These are phyloP conservation scores for Pichia californica DNA, from an alignment of 805 yeast species.

Conservation along the genomic window DNA sequence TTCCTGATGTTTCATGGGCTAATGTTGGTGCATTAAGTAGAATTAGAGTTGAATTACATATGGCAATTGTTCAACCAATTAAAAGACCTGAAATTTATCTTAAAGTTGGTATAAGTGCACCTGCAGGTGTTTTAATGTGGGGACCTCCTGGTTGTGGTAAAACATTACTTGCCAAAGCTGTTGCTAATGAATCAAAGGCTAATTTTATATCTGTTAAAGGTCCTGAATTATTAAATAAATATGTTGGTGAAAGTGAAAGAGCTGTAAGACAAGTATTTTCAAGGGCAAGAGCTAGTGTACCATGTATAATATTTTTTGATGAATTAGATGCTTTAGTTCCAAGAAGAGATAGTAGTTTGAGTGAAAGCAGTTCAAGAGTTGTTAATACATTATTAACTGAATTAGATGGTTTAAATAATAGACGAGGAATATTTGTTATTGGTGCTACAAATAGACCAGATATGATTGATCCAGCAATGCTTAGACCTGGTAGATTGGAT, in stretches of 20 bases:
- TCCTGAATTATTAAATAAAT: constrained; percentile 91
- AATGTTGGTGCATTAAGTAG: constrained; percentile 84
- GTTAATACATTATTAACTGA: constrained; percentile 93
- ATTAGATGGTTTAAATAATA: constrained; percentile 87
- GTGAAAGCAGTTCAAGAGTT: constrained; percentile 88
- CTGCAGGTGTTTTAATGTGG: constrained; percentile 96
- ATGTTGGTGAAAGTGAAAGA: constrained; percentile 92
- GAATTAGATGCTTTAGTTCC: constrained; percentile 96
- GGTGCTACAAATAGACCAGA: constrained; percentile 98
- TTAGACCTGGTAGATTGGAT: constrained; percentile 93
- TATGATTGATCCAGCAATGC: constrained; percentile 97
- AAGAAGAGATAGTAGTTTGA: constrained; percentile 77
- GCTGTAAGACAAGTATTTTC: constrained; percentile 91
- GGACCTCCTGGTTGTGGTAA: constrained; percentile 99
- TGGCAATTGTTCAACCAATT: constrained; percentile 97
- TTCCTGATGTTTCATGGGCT: constrained; percentile 95
- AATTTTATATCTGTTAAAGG: constrained; percentile 95
- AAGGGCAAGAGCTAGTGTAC: constrained; percentile 91
- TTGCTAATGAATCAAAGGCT: constrained; percentile 94
- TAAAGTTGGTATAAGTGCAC: constrained; percentile 91
- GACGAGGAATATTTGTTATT: constrained; percentile 88
- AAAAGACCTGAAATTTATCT: constrained; percentile 84
- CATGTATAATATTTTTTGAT: constrained; percentile 90
- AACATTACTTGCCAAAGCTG: constrained; percentile 92
- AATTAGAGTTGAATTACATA: constrained; percentile 83